Base-by-base conservation (phyloP, 495 filamentous ascomycete species). In the Xylaria bambusicola region DNA sequence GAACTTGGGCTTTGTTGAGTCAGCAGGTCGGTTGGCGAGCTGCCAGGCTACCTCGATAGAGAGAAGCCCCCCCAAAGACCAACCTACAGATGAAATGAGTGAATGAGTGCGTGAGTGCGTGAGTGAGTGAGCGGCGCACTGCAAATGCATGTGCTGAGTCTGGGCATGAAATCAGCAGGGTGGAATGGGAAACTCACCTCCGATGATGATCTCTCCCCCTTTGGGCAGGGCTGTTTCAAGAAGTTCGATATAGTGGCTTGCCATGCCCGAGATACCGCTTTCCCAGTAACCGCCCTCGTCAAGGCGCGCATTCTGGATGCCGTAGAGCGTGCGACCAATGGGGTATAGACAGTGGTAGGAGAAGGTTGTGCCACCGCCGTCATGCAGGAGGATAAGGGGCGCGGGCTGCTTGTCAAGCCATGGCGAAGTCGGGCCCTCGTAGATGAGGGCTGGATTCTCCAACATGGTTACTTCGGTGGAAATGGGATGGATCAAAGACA, bases 41-140 rank as follows among this genome's bases (percentile, higher is more conserved):
- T 71, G 65, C 40, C 66, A 63, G 12, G 77, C 71, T 10, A 79
- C 58, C 61, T 78, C 76, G 4, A 81, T 55, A 0, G 71, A 67
- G 2, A 79, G 44, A 21, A 75, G 65, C 0, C 78, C 78, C 40
- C 78, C 78, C 6, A 79, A 59, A 2, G 73, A 77, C 78, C 78
- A 81, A 6, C 78, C 78, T 51, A 65, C 60, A 6, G 71, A 36
- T 13, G 13, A 27, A 0, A 40, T 67, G 9, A 63, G 35, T 31
- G 2, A 26, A 20, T 8, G 36, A 38, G 13, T 3, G 36, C 36
- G 3, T 38, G 3, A 15, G 13, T 8, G 36, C 3, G 36, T 38
- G 6, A 33, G 10, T 10, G n/a, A n/a, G n/a, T n/a, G n/a, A n/a
- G n/a, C n/a, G n/a, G n/a, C n/a, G n/a, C n/a, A n/a, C n/a, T n/a